These are phyloP conservation scores for Infundibulicybe gibba DNA, from an alignment of 768 basidiomycete genomes.

Conservation along the genomic window DNA sequence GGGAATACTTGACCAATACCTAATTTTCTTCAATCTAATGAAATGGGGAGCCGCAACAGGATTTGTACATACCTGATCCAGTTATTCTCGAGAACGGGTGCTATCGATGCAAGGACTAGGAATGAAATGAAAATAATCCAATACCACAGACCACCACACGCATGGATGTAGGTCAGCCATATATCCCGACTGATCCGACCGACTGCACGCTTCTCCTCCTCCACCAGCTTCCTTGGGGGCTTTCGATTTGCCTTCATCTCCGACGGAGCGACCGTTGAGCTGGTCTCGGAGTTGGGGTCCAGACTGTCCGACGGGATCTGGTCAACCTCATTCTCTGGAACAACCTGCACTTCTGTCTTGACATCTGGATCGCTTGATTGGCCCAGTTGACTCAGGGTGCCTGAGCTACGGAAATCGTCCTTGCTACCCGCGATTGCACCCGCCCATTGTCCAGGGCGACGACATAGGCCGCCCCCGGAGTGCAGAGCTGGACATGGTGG, in stretches of 20 bases:
- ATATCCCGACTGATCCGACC: conserved; percentile 66
- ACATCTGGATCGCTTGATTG: conserved; percentile 41
- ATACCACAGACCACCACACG: conserved; percentile 45
- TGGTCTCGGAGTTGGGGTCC: conserved; percentile 20
- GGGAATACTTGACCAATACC: conserved; percentile 53
- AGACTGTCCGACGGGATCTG: not conserved
- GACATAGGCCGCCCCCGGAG: conserved; percentile 75
- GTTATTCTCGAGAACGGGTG: conserved; percentile 68
- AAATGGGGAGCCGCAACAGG: not conserved
- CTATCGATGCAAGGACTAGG: conserved; percentile 53
- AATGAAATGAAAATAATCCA: conserved; percentile 56
- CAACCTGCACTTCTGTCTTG: conserved; percentile 40
- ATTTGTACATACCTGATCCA: conserved; percentile 51
- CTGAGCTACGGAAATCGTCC: conserved; percentile 63
- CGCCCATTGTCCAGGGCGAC: conserved; percentile 82
- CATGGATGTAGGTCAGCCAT: conserved; percentile 57
- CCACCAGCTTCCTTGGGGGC: conserved; percentile 75
- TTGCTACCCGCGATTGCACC: conserved; percentile 67
- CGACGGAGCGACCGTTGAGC: conserved; percentile 21
- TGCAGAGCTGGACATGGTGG: conserved; percentile 89
- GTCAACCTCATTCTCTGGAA: conserved; percentile 21
- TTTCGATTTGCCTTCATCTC: conserved; percentile 42
- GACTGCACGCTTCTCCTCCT: conserved; percentile 78
- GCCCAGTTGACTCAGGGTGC: conserved; percentile 61
- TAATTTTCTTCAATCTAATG: conserved; percentile 15